Percentiles rank a stretch among this genome's conserved stretches.
These are phyloP conservation scores for Globisporangium splendens DNA, from an alignment of 352 stramenopile species.

Conservation along the genomic window DNA sequence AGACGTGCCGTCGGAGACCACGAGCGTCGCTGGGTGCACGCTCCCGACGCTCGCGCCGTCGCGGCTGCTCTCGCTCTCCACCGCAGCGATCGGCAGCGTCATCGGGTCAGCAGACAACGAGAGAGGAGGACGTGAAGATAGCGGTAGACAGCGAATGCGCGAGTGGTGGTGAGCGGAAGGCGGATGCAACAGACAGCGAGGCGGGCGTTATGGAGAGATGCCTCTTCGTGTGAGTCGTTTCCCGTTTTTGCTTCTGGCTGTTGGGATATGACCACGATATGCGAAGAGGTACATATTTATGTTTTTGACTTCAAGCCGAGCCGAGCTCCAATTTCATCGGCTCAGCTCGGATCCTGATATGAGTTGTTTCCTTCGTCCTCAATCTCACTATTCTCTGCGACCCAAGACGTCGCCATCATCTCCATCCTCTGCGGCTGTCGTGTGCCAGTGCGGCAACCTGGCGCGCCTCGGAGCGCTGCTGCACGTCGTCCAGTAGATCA, in stretches of 20 bases:
- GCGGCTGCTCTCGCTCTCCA: background rate
- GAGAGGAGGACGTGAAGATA: background rate
- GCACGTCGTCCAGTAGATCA: slow-evolving; percentile 1
- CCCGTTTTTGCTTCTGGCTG: too few relatives aligned
- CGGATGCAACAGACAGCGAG: too few relatives aligned
- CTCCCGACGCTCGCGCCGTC: slow-evolving; percentile 1
- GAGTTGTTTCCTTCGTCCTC: too few relatives aligned
- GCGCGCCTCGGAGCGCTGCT: background rate
- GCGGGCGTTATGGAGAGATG: slow-evolving; percentile 36
- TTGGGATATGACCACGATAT: too few relatives aligned
- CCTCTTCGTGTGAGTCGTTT: too few relatives aligned
- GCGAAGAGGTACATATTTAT: too few relatives aligned
- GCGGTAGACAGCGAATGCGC: background rate
- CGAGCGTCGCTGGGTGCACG: slow-evolving; percentile 7
- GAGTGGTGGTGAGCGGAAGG: too few relatives aligned
- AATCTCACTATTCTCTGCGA: too few relatives aligned
- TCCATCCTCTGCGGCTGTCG: background rate
- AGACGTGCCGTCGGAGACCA: background rate
- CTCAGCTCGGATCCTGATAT: too few relatives aligned
- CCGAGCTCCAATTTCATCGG: too few relatives aligned
- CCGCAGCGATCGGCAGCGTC: slow-evolving; percentile 2
- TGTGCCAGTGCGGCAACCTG: background rate
- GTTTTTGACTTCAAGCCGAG: too few relatives aligned
- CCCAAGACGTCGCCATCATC: background rate
- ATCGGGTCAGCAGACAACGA: background rate